phyloP scores from a whole-genome alignment of 2,329 filamentous ascomycete genomes.

The Corinectria fuckeliana region DNA sequence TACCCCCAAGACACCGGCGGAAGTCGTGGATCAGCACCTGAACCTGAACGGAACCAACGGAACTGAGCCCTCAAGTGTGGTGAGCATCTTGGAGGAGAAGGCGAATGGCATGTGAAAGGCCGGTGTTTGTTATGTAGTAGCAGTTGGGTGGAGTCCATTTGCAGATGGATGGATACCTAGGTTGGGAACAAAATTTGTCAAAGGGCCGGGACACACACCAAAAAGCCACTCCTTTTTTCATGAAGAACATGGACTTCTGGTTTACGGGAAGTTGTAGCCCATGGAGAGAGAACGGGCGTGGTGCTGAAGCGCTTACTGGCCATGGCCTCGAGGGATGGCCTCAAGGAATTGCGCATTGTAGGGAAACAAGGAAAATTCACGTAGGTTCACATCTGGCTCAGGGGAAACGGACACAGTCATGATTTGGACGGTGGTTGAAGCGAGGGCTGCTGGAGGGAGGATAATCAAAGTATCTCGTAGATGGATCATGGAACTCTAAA shows the following conservation, averaged over 20 bases:
- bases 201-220: background rate
- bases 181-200: background rate
- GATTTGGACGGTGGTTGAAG: conserved; percentile 4
- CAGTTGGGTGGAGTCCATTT: background rate
- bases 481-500: background rate
- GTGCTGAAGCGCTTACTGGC: background rate
- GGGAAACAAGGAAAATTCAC: background rate
- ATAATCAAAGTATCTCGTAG: background rate
- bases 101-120: conserved; percentile 26
- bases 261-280: background rate
- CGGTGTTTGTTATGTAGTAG: background rate
- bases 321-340: background rate
- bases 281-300: background rate
- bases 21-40: conserved; percentile 13
- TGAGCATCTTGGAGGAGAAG: conserved; percentile 31
- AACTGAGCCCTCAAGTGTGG: conserved; percentile 19
- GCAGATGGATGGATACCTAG: background rate
- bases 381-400: conserved; percentile 7
- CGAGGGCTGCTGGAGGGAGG: background rate
- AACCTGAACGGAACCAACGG: conserved; percentile 20
- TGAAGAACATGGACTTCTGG: background rate
- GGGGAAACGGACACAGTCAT: background rate
- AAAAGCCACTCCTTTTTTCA: background rate
- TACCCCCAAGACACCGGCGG: conserved; percentile 60
- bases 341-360: conserved; percentile 2